phyloP scores from a whole-genome alignment of 129 eudicot genomes.

The Rutidosis leptorrhynchoides region DNA sequence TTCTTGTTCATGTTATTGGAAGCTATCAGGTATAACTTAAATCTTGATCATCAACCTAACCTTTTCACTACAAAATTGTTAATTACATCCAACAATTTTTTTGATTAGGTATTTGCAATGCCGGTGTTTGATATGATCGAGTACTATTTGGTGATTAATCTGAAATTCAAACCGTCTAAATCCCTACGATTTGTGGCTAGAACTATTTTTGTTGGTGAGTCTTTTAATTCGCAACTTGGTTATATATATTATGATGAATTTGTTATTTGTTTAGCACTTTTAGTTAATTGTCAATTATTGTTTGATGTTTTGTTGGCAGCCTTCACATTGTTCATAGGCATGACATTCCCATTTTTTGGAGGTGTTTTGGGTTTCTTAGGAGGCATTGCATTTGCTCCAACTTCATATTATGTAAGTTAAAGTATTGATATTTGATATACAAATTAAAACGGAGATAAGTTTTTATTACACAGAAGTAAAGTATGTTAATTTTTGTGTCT shows the following conservation, averaged over 20 bases:
- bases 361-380: slow-evolving; percentile 60
- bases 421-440: not conserved
- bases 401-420: slow-evolving; percentile 50
- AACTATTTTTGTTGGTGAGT: slow-evolving; percentile 49
- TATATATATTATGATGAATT: not conserved
- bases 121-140: slow-evolving; percentile 61
- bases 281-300: not conserved
- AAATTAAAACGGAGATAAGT: no score
- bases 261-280: not conserved
- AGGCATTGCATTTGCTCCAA: slow-evolving; percentile 63
- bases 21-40: slow-evolving; percentile 41
- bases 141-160: slow-evolving; percentile 27
- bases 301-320: slow-evolving; percentile 30
- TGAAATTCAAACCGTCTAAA: slow-evolving; percentile 41
- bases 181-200: slow-evolving; percentile 43
- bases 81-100: not conserved
- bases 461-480: not conserved
- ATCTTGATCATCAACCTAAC: not conserved
- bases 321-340: slow-evolving; percentile 46
- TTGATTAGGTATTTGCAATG: slow-evolving; percentile 61
- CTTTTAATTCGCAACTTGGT: not conserved
- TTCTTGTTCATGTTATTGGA: slow-evolving; percentile 51
- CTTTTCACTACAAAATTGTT: not conserved
- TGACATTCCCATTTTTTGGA: slow-evolving; percentile 61
- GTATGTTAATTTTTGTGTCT: slow-evolving; percentile 8